These are phyloP conservation scores for Amphicarpaea edgeworthii DNA, from an alignment of 306 rosid species.

Conservation along the genomic window DNA sequence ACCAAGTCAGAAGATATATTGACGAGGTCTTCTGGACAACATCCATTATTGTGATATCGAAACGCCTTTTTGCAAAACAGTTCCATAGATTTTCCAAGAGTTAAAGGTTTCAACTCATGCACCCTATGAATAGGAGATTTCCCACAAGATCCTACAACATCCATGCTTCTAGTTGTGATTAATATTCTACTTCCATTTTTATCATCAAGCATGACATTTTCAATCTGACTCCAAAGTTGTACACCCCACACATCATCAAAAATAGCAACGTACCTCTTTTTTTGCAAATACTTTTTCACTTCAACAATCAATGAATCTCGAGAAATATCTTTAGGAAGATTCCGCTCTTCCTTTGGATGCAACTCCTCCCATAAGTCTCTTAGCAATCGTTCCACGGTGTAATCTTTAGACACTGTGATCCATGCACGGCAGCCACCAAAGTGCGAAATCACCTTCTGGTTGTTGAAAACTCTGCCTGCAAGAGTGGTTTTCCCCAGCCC, in stretches of 20 bases:
- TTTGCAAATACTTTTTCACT: background rate
- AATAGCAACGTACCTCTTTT: background rate
- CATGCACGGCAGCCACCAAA: too few species aligned
- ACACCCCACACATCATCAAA: slow-evolving; percentile 1
- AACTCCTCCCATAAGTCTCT: background rate
- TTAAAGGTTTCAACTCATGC: background rate
- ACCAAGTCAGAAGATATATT: too few species aligned
- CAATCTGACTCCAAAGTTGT: background rate
- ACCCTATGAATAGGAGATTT: too few species aligned
- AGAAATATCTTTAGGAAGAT: background rate
- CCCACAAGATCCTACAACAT: too few species aligned
- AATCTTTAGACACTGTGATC: background rate
- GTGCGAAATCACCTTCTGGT: too few species aligned
- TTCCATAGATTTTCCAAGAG: background rate
- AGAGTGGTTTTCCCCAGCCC: too few species aligned
- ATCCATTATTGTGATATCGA: too few species aligned
- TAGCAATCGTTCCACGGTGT: background rate
- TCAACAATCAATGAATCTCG: background rate
- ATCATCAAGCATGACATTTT: background rate
- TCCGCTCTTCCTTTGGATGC: background rate
- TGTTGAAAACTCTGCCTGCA: too few species aligned
- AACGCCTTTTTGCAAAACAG: background rate
- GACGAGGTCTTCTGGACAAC: too few species aligned
- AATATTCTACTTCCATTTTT: background rate
- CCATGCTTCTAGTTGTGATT: background rate